Evolutionary conservation across 164 flowering plant genomes (phyloP), one percentile per base, ranked within the genome.

Genomic region (Magnolia sinica): DNA sequence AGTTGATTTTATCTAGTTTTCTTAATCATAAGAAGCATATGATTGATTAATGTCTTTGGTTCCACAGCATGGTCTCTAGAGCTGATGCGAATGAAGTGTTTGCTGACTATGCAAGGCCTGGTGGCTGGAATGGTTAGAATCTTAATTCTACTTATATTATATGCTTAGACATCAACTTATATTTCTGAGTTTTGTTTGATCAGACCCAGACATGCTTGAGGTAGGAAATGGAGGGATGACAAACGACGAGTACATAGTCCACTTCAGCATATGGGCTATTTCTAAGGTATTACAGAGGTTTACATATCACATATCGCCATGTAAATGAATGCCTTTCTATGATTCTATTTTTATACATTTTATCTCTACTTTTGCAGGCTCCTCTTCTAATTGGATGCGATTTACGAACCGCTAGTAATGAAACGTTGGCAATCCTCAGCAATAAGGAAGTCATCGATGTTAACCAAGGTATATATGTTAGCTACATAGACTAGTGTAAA

Each of bases 161-260:
- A 13, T 5, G 27, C 20, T 4, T 68, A 14, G 14, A 14, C 20
- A 70, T 50, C 49, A 7, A 69, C 13, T 7, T 59, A 7, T 37
- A 14, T 55, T 76, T 8, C n/a, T 51, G 6, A 29, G 27, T 19
- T 29, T 64, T 63, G 23, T 19, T 29, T 67, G 50, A 63, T 7
- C 10, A 93, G 96, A 92, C 85, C 97, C 96, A 23, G 94, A 92
- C 82, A 92, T 93, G 97, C 90, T 94, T 50, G 98, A 94, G 83
- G 93, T 94, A 52, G 98, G 98, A 72, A 94, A 94, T 76, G 94
- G 98, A 50, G 94, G 94, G 58, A 90, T 94, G 97, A 86, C 88
- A 0, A 79, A 75, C 6, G 91, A 88, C 65, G 98, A 93, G 75
- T 93, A 93, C 55, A 87, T 92, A 9, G 85, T 89, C 3, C 97